Evolutionary conservation across 768 basidiomycete genomes (phyloP).

Genomic region (Pleurotus tuber-regium): DNA sequence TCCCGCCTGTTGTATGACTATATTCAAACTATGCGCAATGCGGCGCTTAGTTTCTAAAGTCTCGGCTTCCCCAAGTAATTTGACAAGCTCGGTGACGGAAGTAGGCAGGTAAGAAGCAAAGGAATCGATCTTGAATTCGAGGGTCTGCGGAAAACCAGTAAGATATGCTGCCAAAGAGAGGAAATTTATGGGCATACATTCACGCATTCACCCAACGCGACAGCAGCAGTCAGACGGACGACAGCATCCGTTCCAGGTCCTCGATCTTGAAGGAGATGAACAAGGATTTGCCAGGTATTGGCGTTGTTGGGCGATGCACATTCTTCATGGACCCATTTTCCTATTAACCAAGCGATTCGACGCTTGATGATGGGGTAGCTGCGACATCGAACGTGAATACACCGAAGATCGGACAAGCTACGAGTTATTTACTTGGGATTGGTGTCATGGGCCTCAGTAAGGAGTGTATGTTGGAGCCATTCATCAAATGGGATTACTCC

Average conservation of each 20-base stretch:
- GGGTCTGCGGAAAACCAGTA: constrained; percentile 39
- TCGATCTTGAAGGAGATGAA: constrained; percentile 71
- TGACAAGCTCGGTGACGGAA: constrained; percentile 64
- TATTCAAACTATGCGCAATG: constrained; percentile 66
- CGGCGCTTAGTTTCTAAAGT: constrained; percentile 75
- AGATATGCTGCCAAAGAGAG: neutral
- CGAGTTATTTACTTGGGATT: constrained; percentile 51
- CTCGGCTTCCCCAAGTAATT: constrained; percentile 68
- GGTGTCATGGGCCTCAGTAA: constrained; percentile 54
- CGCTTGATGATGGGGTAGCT: constrained; percentile 93
- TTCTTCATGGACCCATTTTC: constrained; percentile 80
- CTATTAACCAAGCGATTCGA: constrained; percentile 93
- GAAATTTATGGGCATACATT: constrained; percentile 55
- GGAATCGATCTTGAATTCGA: constrained; percentile 56
- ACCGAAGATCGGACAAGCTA: neutral
- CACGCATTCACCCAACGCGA: constrained; percentile 77
- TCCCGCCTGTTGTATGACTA: constrained; percentile 59
- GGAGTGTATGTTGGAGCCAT: constrained; percentile 65
- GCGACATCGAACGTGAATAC: constrained; percentile 10
- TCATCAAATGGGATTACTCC: constrained; percentile 63
- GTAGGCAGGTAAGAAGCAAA: constrained; percentile 71
- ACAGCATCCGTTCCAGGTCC: constrained; percentile 75
- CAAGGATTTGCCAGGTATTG: constrained; percentile 76
- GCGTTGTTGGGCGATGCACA: constrained; percentile 58
- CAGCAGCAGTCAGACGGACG: constrained; percentile 82